Percentiles rank a stretch among this genome's conserved stretches.
Conservation (phyloP, 2,329 filamentous ascomycete genomes). For the Neopestalotiopsis sp. region DNA sequence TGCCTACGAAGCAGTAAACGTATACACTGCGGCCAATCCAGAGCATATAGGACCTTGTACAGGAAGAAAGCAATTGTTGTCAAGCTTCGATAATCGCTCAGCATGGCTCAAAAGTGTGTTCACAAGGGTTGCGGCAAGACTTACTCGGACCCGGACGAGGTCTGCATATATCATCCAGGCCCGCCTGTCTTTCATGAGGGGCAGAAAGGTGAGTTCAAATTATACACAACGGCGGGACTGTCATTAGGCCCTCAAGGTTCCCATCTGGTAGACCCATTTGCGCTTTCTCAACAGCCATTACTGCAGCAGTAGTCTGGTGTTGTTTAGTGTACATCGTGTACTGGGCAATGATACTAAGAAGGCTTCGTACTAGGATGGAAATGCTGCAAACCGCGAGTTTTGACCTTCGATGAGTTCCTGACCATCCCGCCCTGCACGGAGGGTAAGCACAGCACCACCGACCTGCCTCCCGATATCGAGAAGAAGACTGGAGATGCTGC, state of each 20-base stretch:
- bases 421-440: constrained; percentile 89
- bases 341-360: constrained; percentile 4
- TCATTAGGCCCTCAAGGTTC: constrained; percentile 20
- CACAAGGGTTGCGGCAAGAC: constrained; percentile 94
- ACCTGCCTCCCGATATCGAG: constrained; percentile 67
- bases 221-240: constrained; percentile 4
- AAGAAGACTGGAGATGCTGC: constrained; percentile 58
- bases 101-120: constrained; percentile 85
- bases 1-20: constrained; percentile 1
- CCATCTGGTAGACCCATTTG: background rate
- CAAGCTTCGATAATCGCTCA: constrained; percentile 20
- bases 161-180: constrained; percentile 90
- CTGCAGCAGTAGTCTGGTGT: background rate
- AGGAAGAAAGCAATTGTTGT: background rate
- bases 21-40: background rate
- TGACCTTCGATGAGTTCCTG: constrained; percentile 99
- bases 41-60: background rate
- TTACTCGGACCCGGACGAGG: constrained; percentile 81
- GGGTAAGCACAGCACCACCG: constrained; percentile 89
- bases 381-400: constrained; percentile 95
- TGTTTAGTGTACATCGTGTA: background rate
- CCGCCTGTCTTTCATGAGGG: constrained; percentile 97
- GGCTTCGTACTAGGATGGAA: constrained; percentile 78
- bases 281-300: too few relatives aligned
- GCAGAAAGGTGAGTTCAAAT: constrained; percentile 79